A percentile compares a stretch with the other conserved stretches of the same genome.
phyloP scores from a whole-genome alignment of 2,329 filamentous ascomycete genomes.

The Fusarium anguioides region DNA sequence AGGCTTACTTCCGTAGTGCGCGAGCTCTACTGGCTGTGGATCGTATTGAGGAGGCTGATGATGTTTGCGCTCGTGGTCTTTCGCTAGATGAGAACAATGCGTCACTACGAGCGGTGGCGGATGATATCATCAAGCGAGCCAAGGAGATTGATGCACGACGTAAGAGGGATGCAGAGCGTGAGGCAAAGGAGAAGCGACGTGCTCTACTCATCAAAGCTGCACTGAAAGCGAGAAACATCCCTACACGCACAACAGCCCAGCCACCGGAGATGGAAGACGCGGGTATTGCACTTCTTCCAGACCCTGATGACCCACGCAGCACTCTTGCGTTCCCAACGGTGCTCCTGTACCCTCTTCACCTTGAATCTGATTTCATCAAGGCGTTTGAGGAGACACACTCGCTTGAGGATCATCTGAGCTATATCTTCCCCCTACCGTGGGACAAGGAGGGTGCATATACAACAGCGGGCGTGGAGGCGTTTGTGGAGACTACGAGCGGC shows the following conservation, averaged over 20 bases:
- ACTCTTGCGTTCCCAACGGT: conserved; percentile 81
- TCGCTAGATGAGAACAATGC: conserved; percentile 76
- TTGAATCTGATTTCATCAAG: conserved; percentile 92
- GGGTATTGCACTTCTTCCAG: conserved; percentile 73
- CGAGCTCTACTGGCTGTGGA: conserved; percentile 82
- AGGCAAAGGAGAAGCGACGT: conserved; percentile 66
- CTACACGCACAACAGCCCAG: conserved; percentile 71
- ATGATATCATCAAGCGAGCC: conserved; percentile 71
- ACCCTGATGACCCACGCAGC: conserved; percentile 78
- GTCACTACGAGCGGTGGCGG: conserved; percentile 70
- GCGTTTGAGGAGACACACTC: conserved; percentile 81
- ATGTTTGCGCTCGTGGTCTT: conserved; percentile 80
- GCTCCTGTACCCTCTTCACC: conserved; percentile 83
- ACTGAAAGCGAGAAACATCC: conserved; percentile 76
- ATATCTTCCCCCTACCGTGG: conserved; percentile 92
- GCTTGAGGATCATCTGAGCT: conserved; percentile 80
- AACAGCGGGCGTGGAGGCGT: conserved; percentile 78
- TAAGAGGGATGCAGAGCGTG: conserved; percentile 65
- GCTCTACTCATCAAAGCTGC: conserved; percentile 72
- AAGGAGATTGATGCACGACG: conserved; percentile 65
- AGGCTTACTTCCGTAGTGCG: conserved; percentile 89
- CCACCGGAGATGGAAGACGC: conserved; percentile 92
- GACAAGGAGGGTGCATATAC: conserved; percentile 76
- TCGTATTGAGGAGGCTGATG: conserved; percentile 81
- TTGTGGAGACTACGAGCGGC: conserved; percentile 83